Conservation (phyloP, 352 stramenopile genomes). For the Phytopythium mirpurense region DNA sequence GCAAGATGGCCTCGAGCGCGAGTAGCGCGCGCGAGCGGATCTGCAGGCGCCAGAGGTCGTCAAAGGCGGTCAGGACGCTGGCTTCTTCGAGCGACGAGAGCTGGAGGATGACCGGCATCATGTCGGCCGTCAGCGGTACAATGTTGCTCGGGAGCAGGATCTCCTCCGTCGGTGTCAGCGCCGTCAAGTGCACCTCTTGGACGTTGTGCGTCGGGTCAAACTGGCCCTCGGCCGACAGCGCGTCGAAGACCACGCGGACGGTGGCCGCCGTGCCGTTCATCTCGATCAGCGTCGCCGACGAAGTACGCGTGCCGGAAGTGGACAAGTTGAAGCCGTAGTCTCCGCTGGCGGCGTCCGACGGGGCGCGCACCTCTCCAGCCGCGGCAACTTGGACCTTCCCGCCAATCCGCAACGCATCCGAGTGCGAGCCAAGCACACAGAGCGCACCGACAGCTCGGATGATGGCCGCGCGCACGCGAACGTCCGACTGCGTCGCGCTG, state of each 20-base stretch:
- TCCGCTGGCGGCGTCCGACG: background rate
- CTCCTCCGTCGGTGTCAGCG: conserved; percentile 73
- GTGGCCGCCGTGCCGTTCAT: conserved; percentile 55
- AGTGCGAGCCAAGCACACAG: conserved; percentile 79
- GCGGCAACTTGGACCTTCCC: conserved; percentile 66
- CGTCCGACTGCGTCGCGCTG: conserved; percentile 32
- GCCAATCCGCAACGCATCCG: conserved; percentile 78
- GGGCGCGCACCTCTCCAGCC: conserved; percentile 19
- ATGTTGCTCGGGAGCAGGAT: conserved; percentile 52
- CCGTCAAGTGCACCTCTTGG: conserved; percentile 68
- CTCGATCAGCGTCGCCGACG: conserved; percentile 71
- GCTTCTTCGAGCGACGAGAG: conserved; percentile 72
- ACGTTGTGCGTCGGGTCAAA: conserved; percentile 81
- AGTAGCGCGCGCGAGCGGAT: conserved; percentile 81
- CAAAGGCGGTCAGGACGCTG: conserved; percentile 56
- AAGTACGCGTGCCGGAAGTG: conserved; percentile 22
- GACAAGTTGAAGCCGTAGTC: conserved; percentile 57
- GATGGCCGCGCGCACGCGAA: conserved; percentile 66
- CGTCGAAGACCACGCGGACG: conserved; percentile 77
- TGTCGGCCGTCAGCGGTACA: conserved; percentile 49
- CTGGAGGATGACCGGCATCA: conserved; percentile 83
- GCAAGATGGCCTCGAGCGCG: conserved; percentile 71
- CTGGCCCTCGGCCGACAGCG: conserved; percentile 38
- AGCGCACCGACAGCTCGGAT: conserved; percentile 76
- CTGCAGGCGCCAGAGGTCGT: conserved; percentile 79